A percentile compares a stretch with the other conserved stretches of the same genome.
Evolutionary conservation across 2,329 filamentous ascomycete species (phyloP).

Genomic region (Delphinella strobiligena): DNA sequence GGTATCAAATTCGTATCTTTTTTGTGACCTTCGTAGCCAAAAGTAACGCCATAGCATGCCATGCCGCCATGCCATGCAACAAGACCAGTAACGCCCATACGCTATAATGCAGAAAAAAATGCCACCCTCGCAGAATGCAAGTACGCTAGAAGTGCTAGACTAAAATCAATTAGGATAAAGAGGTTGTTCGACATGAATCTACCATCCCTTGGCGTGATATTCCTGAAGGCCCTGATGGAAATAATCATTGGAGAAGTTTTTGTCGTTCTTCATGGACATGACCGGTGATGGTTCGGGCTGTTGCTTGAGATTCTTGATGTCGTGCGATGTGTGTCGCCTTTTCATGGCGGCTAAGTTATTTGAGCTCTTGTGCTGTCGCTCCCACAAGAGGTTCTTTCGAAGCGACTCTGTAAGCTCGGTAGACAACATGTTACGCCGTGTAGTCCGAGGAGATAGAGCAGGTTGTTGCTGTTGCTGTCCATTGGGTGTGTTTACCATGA

Average conservation of each 20-base stretch:
- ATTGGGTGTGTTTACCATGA: constrained; percentile 50
- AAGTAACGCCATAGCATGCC: neutral
- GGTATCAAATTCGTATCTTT: constrained; percentile 8
- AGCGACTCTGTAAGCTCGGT: constrained; percentile 91
- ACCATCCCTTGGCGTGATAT: constrained; percentile 82
- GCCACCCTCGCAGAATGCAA: constrained; percentile 1
- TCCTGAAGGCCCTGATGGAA: constrained; percentile 73
- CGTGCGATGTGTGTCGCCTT: constrained; percentile 79
- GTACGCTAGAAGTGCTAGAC: neutral
- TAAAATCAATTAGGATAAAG: neutral
- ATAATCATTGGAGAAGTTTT: constrained; percentile 72
- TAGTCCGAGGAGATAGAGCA: constrained; percentile 81
- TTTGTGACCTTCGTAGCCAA: neutral
- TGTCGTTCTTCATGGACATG: constrained; percentile 20
- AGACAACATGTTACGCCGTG: constrained; percentile 86
- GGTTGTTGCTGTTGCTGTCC: constrained; percentile 43
- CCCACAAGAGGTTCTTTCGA: constrained; percentile 82
- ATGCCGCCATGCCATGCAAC: constrained; percentile 1
- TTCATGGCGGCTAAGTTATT: constrained; percentile 82
- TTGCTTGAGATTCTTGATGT: constrained; percentile 78
- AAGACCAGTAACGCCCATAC: neutral
- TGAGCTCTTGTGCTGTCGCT: constrained; percentile 86
- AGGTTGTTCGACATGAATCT: constrained; percentile 14
- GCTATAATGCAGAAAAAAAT: no score
- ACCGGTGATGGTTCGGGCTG: constrained; percentile 56